phyloP scores from a whole-genome alignment of 1,284 basidiomycete species.

The Takashimella tepidaria region DNA sequence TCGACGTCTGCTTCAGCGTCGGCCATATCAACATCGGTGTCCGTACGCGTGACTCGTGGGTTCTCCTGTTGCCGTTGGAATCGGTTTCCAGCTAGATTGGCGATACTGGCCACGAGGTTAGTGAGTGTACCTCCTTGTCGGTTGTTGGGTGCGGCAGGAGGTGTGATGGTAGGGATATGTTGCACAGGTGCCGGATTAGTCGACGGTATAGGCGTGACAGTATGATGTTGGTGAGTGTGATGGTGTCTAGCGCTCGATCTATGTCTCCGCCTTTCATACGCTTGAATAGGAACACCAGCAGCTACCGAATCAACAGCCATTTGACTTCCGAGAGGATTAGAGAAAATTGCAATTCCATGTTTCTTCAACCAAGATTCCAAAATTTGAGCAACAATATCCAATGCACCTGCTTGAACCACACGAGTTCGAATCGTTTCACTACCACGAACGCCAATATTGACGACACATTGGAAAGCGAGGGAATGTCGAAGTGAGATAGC shows the following conservation, averaged over 20 bases:
- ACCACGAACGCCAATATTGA: constrained; percentile 97
- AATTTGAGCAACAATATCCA: constrained; percentile 91
- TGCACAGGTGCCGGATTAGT: too few species aligned
- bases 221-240: constrained; percentile 1
- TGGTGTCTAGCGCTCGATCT: constrained; percentile 8
- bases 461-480: constrained; percentile 92
- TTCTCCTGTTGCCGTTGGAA: neutral
- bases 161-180: too few species aligned
- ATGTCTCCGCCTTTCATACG: constrained; percentile 14
- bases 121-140: neutral
- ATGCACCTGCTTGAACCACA: constrained; percentile 91
- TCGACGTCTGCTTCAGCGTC: constrained; percentile 36
- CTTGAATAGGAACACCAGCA: constrained; percentile 46
- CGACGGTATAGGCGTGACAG: neutral
- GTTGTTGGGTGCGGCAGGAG: neutral
- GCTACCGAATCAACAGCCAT: constrained; percentile 57
- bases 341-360: constrained; percentile 56
- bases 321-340: constrained; percentile 53
- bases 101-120: neutral
- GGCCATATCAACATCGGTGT: constrained; percentile 46
- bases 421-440: constrained; percentile 84
- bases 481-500: constrained; percentile 80
- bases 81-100: neutral
- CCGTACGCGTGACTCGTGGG: constrained; percentile 6
- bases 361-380: constrained; percentile 86